Conservation (phyloP, 2,329 filamentous ascomycete species). For the Cadophora luteo-olivacea region DNA sequence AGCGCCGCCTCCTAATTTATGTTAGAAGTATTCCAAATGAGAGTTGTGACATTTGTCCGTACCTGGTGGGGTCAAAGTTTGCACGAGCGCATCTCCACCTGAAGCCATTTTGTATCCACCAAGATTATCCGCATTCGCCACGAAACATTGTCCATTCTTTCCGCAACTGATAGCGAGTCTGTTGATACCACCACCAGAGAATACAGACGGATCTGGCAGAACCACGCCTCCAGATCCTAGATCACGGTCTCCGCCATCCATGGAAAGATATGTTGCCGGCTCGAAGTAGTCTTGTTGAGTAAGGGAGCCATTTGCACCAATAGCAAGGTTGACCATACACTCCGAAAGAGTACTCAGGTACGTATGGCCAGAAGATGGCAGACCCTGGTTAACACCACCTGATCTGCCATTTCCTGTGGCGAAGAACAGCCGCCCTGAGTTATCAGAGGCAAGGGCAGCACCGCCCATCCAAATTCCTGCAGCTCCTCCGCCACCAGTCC, state of each 20-base stretch:
- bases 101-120: conserved; percentile 51
- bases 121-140: conserved; percentile 50
- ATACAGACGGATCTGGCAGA: conserved; percentile 46
- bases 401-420: conserved; percentile 46
- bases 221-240: conserved; percentile 47
- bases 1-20: too few species aligned
- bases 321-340: conserved; percentile 52
- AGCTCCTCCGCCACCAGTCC: conserved; percentile 47
- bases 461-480: conserved; percentile 48
- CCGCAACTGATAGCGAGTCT: conserved; percentile 49
- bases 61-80: too few species aligned
- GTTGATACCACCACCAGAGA: conserved; percentile 46
- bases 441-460: conserved; percentile 44
- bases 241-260: conserved; percentile 50
- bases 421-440: conserved; percentile 42
- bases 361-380: conserved; percentile 45
- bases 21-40: too few species aligned
- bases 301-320: conserved; percentile 41
- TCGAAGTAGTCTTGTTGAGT: conserved; percentile 50
- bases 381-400: conserved; percentile 44
- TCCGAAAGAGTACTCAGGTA: conserved; percentile 50
- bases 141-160: conserved; percentile 50
- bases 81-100: too few species aligned
- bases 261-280: conserved; percentile 49
- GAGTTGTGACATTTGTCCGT: conserved; percentile 43